These are phyloP conservation scores for Graphium sp. DNA, from an alignment of 2,329 filamentous ascomycete genomes.

Conservation along the genomic window DNA sequence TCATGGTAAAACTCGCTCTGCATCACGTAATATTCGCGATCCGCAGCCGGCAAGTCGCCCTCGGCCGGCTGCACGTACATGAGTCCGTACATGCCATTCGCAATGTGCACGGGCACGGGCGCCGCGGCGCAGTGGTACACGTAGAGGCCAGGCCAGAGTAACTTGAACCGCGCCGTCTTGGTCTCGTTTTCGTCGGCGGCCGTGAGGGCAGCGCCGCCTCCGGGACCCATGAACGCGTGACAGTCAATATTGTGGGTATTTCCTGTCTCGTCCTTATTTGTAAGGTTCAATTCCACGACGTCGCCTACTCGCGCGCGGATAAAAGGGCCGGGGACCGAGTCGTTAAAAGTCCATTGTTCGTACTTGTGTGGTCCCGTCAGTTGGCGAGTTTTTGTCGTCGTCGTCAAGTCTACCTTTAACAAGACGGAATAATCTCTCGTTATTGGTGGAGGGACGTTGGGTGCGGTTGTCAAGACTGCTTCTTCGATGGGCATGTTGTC, in stretches of 20 bases:
- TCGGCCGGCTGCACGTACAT: constrained; percentile 16
- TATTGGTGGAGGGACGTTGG: constrained; percentile 13
- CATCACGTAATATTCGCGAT: constrained; percentile 17
- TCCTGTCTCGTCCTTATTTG: constrained; percentile 14
- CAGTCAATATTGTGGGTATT: constrained; percentile 18
- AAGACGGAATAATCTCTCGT: constrained; percentile 13
- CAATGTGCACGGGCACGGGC: constrained; percentile 17
- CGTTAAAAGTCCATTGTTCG: constrained; percentile 17
- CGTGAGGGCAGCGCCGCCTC: constrained; percentile 14
- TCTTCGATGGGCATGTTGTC: constrained; percentile 11
- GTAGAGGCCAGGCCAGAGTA: constrained; percentile 14
- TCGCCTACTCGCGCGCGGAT: constrained; percentile 17
- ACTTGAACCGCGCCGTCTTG: constrained; percentile 13
- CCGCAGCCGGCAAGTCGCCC: constrained; percentile 12
- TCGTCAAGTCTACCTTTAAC: constrained; percentile 12
- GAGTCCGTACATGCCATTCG: constrained; percentile 18
- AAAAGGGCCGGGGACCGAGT: constrained; percentile 14
- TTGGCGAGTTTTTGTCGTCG: constrained; percentile 11
- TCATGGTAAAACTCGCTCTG: constrained; percentile 19
- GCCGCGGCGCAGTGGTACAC: constrained; percentile 17
- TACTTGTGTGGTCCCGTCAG: constrained; percentile 16
- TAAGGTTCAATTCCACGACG: constrained; percentile 14
- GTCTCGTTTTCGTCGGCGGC: constrained; percentile 14
- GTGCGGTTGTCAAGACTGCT: constrained; percentile 13
- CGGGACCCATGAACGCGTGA: constrained; percentile 15